Evolutionary conservation across 768 basidiomycete genomes (phyloP).

Genomic region (Serpula lacrymans): DNA sequence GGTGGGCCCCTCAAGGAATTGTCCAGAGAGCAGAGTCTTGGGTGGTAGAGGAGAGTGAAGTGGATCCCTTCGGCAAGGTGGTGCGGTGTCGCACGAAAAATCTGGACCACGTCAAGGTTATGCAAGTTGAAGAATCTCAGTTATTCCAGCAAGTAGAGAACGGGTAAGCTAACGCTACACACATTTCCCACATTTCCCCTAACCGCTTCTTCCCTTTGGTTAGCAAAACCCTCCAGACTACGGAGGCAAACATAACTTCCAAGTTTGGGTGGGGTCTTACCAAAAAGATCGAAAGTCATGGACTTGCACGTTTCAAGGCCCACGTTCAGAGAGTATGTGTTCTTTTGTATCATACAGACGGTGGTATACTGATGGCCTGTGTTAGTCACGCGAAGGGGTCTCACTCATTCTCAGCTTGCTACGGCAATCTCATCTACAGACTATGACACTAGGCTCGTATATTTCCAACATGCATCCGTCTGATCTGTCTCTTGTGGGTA

Average conservation of each 20-base stretch:
- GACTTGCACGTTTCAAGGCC: conserved; percentile 78
- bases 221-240: conserved; percentile 80
- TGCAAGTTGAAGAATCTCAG: conserved; percentile 87
- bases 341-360: not conserved
- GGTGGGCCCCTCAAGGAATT: conserved; percentile 87
- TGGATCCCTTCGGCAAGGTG: conserved; percentile 77
- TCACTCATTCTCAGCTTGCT: conserved; percentile 75
- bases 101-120: conserved; percentile 89
- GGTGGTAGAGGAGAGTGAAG: conserved; percentile 94
- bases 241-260: conserved; percentile 84
- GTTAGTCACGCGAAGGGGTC: conserved; percentile 86
- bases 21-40: conserved; percentile 85
- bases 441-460: conserved; percentile 42
- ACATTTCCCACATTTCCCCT: not conserved
- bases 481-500: conserved; percentile 24
- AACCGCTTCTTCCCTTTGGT: conserved; percentile 3
- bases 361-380: conserved; percentile 8
- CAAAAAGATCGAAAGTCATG: conserved; percentile 82
- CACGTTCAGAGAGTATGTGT: conserved; percentile 75
- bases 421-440: conserved; percentile 68
- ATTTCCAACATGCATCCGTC: conserved; percentile 30
- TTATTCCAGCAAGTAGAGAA: conserved; percentile 64
- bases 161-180: conserved; percentile 50
- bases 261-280: conserved; percentile 90
- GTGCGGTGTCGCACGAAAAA: conserved; percentile 83